Evolutionary conservation across 345 rosid genomes (phyloP).

Genomic region (Aurinia saxatilis): DNA sequence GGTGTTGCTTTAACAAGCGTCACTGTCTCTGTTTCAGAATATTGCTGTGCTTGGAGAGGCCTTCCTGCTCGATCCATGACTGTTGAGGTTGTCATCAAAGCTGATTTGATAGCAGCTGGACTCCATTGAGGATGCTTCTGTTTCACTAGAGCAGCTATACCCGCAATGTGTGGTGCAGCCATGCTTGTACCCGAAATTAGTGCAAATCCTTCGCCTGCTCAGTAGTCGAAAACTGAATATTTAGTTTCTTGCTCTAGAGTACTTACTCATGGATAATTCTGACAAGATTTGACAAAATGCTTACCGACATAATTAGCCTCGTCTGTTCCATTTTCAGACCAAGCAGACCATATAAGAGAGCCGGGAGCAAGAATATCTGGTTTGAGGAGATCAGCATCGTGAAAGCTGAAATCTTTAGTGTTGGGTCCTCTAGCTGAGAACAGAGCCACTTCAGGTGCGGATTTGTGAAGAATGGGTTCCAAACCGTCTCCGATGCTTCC

Average conservation of each 20-base stretch:
- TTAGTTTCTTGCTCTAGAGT: conserved; percentile 2
- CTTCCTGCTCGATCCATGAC: conserved; percentile 79
- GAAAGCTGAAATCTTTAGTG: conserved; percentile 85
- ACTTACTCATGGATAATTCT: background rate
- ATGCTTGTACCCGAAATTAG: conserved; percentile 97
- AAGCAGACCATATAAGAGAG: conserved; percentile 96
- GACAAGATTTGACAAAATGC: background rate
- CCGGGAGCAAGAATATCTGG: conserved; percentile 99
- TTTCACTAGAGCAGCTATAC: conserved; percentile 96
- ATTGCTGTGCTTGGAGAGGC: conserved; percentile 89
- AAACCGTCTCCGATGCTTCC: conserved; percentile 96
- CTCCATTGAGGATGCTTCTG: conserved; percentile 97
- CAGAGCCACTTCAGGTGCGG: conserved; percentile 96
- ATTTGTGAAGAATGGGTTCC: conserved; percentile 89
- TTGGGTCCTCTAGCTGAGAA: conserved; percentile 98
- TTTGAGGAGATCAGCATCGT: conserved; percentile 97
- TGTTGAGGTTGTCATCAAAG: conserved; percentile 89
- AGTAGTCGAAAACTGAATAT: background rate
- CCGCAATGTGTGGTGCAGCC: conserved; percentile 99
- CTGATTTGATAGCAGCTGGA: conserved; percentile 95
- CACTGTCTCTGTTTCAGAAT: conserved; percentile 72
- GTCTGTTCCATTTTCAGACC: conserved; percentile 98
- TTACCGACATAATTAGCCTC: conserved; percentile 87
- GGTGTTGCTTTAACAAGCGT: conserved; percentile 83
- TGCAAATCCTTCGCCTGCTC: conserved; percentile 95